Base-by-base conservation (phyloP, 2,329 filamentous ascomycete genomes). In the Pseudopyricularia cyperi region DNA sequence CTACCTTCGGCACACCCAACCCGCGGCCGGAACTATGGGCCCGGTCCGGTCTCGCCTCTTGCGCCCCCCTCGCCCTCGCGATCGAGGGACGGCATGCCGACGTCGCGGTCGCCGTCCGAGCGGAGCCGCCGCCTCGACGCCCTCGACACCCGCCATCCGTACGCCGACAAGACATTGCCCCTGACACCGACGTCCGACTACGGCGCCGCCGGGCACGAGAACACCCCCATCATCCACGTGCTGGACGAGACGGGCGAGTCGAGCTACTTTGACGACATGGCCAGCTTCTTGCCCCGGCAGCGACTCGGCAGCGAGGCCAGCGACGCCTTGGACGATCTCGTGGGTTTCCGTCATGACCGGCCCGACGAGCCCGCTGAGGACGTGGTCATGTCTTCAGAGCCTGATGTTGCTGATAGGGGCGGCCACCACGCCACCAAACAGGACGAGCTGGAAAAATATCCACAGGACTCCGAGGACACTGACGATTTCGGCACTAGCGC, bases 111-210 rank as follows among this genome's bases (percentile, higher is more conserved):
- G 51, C 34, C 7, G 14, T 22, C 39, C 14, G 39, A 44, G 24
- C 19, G 24, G 8, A 28, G 48, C 50, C 11, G 34, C 37, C 53
- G 46, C 22, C 53, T 30, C 37, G 22, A 46, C 46, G 30, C 52
- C 3, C 37, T 53, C 4, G 24, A 44, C 17, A 44, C 52, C n/a
- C 39, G 19, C 24, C 22, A 51, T 15, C 52, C 54, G 7, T 57
- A 60, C 50, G 56, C 49, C 6, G 61, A 68, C 46, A 68, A 68
- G 54, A 54, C 61, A 12, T 56, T 68, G 6, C 65, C 65, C 7
- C 48, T 63, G 30, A 67, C 63, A 17, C 65, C 64, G 6, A 61
- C 61, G 15, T 61, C 62, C 33, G 54, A 61, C 35, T 60, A 59
- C 51, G 60, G 59, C 46, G 58, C 60, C 14, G 35, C 34, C 15